These are phyloP conservation scores for Cochlearia excelsa DNA, from an alignment of 345 rosid genomes.

Conservation along the genomic window DNA sequence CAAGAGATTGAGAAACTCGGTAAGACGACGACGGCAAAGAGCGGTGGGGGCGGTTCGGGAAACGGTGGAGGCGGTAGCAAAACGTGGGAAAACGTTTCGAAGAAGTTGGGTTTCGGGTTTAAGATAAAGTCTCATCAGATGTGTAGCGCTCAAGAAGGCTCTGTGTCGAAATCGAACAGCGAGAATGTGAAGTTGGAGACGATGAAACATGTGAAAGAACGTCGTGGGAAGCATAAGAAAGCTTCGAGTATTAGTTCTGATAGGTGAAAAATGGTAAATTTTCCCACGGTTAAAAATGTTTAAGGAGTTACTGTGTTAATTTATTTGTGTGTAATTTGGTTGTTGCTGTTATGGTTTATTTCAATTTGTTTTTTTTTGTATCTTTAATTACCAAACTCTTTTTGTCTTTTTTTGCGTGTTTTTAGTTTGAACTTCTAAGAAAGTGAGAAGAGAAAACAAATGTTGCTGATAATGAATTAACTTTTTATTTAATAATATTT, in stretches of 20 bases:
- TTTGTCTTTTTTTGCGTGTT: too few relatives aligned
- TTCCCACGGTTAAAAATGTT: constrained; percentile 15
- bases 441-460: too few relatives aligned
- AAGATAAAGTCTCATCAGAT: constrained; percentile 78
- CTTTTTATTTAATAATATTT: too few relatives aligned
- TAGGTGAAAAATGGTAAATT: constrained; percentile 27
- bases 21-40: constrained; percentile 33
- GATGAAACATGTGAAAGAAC: constrained; percentile 52
- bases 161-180: constrained; percentile 63
- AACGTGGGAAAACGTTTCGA: constrained; percentile 55
- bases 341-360: too few relatives aligned
- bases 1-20: constrained; percentile 90
- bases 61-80: constrained; percentile 40
- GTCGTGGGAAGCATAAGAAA: constrained; percentile 62
- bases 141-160: constrained; percentile 94
- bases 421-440: too few relatives aligned
- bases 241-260: constrained; percentile 42
- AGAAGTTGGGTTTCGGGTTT: constrained; percentile 67
- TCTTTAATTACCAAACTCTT: too few relatives aligned
- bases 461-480: too few relatives aligned
- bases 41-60: constrained; percentile 26
- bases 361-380: too few relatives aligned
- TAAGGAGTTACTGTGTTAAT: too few relatives aligned
- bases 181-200: constrained; percentile 54
- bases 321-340: too few relatives aligned